A percentile compares a stretch with the other conserved stretches of the same genome.
Conservation (phyloP, 371 early-diverging fungal genomes). For the Mucor circinelloides region DNA sequence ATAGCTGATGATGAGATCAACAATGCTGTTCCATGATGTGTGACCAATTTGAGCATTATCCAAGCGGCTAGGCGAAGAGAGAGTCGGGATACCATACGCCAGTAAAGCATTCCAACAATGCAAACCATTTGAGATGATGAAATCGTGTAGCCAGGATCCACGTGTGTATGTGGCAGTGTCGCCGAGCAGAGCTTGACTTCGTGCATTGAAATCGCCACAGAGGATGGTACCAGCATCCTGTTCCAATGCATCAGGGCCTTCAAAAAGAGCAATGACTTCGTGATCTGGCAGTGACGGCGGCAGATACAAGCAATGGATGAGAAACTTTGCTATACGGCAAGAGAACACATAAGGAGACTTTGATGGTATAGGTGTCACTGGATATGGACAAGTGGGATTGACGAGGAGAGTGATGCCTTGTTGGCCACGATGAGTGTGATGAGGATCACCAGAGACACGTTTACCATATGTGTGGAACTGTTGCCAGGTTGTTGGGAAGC, state of each 20-base stretch:
- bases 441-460: no score
- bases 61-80: no score
- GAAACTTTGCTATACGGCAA: background rate
- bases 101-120: slow-evolving; percentile 1
- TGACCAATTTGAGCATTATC: no score
- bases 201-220: no score
- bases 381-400: background rate
- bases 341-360: slow-evolving; percentile 1
- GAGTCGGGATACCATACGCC: background rate
- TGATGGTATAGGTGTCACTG: background rate
- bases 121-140: background rate
- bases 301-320: slow-evolving; percentile 10
- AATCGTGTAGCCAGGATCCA: background rate
- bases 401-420: no score
- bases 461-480: no score
- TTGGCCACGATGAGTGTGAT: no score
- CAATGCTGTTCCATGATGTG: background rate
- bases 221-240: background rate
- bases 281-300: background rate
- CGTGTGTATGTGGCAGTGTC: slow-evolving; percentile 3
- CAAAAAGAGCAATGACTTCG: background rate
- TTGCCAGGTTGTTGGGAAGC: no score
- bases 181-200: slow-evolving; percentile 1
- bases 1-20: slow-evolving; percentile 2
- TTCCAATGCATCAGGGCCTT: no score